Evolutionary conservation across 2,329 filamentous ascomycete genomes (phyloP), one percentile per base, ranked within the genome.

Genomic region (Neopestalotiopsis sp.): DNA sequence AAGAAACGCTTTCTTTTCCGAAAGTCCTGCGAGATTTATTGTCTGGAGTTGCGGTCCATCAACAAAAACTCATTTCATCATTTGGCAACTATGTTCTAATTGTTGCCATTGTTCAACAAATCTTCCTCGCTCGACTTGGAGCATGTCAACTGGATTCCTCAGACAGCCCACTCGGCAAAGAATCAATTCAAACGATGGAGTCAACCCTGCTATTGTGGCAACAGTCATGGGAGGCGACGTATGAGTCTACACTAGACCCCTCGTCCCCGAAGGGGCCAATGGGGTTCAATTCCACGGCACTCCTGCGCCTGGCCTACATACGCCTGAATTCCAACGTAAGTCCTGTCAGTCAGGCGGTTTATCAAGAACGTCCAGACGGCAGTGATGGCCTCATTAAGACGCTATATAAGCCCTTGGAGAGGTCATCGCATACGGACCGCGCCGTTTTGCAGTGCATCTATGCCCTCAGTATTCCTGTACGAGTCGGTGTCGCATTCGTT

Each of bases 61-160:
- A 7, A 68, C 59, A 9, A 71, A 34, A 56, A 69, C 80, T 0
- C 42, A 80, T 83, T 38, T 86, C 86, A 1, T 83, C 86, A 0
- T 80, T 88, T 40, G 85, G 85, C 0, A 87, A 87, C 72, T 87
- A 87, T 71, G 81, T 87, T 59, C 80, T 88, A 9, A 85, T 88
- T 34, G 84, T 87, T 70, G 85, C 83, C 42, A 78, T 88, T n/a
- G 82, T 87, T 13, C 84, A 87, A 71, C 84, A 87, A 65, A 86
- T 88, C 58, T 87, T 85, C 71, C 82, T 86, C 62, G 83, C 84
- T 12, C 45, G 45, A 53, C 17, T 53, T n/a, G 45, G 17, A 53
- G 17, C 45, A 9, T n/a, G 45, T 17, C 45, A 53, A 53, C 17
- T 53, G 17, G 20, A 20, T 20, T 3, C n/a, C 17, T 24, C 45